Percentiles rank a stretch among this genome's conserved stretches.
phyloP scores from a whole-genome alignment of 1,284 basidiomycete genomes.

The Blastosporella zonata region DNA sequence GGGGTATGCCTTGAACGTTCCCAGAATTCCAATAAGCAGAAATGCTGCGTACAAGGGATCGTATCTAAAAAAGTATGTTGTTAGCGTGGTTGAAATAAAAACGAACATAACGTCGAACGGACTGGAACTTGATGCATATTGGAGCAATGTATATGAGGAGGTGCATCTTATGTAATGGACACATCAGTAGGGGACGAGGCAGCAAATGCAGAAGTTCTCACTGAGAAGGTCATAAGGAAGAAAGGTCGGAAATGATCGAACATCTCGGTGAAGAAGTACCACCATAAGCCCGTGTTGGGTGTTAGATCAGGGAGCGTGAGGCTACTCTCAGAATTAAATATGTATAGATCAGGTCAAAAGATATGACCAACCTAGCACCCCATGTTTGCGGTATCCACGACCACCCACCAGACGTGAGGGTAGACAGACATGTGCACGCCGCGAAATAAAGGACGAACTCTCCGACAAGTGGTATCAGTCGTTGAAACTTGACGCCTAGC shows the following conservation, averaged over 20 bases:
- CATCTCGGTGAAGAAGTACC: constrained; percentile 99
- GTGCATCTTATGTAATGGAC: constrained; percentile 60
- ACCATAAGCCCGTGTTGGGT: constrained; percentile 94
- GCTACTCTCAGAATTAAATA: constrained; percentile 33
- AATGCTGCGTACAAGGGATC: constrained; percentile 84
- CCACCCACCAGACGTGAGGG: constrained; percentile 54
- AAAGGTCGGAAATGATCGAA: constrained; percentile 97
- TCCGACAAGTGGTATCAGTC: constrained; percentile 36
- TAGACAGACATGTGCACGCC: constrained; percentile 47
- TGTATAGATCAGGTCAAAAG: neutral
- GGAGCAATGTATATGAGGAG: constrained; percentile 83
- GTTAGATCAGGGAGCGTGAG: constrained; percentile 81
- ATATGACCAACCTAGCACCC: constrained; percentile 71
- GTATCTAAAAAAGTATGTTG: constrained; percentile 45
- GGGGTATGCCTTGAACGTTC: constrained; percentile 91
- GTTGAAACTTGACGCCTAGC: constrained; percentile 29
- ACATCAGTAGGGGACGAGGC: neutral
- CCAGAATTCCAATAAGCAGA: constrained; percentile 74
- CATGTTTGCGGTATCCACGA: constrained; percentile 77
- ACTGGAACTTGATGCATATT: constrained; percentile 86
- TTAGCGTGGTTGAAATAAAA: neutral
- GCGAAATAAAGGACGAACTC: constrained; percentile 53
- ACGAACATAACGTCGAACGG: constrained; percentile 22
- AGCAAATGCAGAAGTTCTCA: constrained; percentile 36
- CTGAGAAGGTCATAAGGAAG: constrained; percentile 95